A percentile compares a stretch with the other conserved stretches of the same genome.
phyloP scores from a whole-genome alignment of 805 yeast genomes.

The Yarrowia bubula region DNA sequence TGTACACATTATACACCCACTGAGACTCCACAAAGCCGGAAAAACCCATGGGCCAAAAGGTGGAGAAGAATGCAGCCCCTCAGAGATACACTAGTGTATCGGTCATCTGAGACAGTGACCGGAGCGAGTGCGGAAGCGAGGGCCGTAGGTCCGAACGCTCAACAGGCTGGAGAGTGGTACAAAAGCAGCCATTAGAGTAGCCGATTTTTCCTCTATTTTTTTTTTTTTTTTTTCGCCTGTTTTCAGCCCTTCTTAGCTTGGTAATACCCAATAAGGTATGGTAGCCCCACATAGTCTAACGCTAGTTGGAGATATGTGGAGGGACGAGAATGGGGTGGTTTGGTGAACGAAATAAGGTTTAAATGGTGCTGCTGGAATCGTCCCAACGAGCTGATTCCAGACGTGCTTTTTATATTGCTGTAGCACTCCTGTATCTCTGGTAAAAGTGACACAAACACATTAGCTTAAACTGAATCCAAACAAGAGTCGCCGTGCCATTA shows the following conservation, averaged over 20 bases:
- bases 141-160: too few relatives aligned
- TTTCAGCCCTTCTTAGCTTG: not conserved
- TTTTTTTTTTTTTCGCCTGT: not conserved
- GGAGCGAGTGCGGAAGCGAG: too few relatives aligned
- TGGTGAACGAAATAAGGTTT: not conserved
- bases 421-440: too few relatives aligned
- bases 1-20: not conserved
- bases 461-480: too few relatives aligned
- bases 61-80: constrained; percentile 21
- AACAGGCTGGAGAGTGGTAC: too few relatives aligned
- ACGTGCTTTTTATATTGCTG: too few relatives aligned
- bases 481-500: too few relatives aligned
- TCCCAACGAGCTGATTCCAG: not conserved
- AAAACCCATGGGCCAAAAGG: constrained; percentile 6
- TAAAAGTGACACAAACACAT: too few relatives aligned
- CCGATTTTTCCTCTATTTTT: too few relatives aligned
- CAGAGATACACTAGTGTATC: not conserved
- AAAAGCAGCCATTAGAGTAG: too few relatives aligned
- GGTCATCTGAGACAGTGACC: constrained; percentile 13
- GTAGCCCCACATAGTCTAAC: constrained; percentile 19
- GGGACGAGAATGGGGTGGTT: too few relatives aligned
- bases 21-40: not conserved
- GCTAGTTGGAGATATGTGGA: not conserved
- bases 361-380: not conserved
- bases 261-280: not conserved